Evolutionary conservation across 176 grass and related monocot genomes (phyloP), one percentile per base, ranked within the genome.

Genomic region (Ensete ventricosum): DNA sequence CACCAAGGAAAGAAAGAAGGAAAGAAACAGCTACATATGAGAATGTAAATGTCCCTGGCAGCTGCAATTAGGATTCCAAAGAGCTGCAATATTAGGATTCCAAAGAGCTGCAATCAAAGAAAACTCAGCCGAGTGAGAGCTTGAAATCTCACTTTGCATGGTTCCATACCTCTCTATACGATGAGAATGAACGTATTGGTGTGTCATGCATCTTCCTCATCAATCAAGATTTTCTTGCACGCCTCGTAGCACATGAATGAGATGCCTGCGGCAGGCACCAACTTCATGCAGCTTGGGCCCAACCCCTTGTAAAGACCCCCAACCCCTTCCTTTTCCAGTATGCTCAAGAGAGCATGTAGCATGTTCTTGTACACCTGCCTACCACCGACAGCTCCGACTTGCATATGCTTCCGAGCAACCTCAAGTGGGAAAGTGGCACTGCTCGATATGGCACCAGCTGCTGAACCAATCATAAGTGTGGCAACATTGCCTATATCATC

Each of bases 201-300:
- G 24, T 53, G 22, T 26, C 24, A 77, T 25, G 49, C n/a, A 52
- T 81, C 82, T 66, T 84, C 78, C 53, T 80, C 69, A 17, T 60
- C 77, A 1, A 75, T 88, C 62, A 96, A 80, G 52, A 96, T 82
- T 81, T 82, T 89, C 82, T 96, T 92, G 80, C 85, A 87, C 1
- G 89, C 83, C 87, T 96, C 89, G 52, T 96, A 96, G 81, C 92
- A 96, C 89, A 96, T 88, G 82, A 96, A 96, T 21, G 92, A 92
- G 67, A 96, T 92, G 53, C 89, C 92, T 2, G 92, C 89, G 9
- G 92, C 87, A 16, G 92, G 92, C 76, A 96, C 86, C 64, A 92
- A 76, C 81, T 96, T 96, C 80, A 92, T 96, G 73, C 84, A 88
- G 83, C 89, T 96, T 14, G 92, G 89, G 1, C 87, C 92, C 49